A percentile compares a stretch with the other conserved stretches of the same genome.
Evolutionary conservation across 257 asterid species (phyloP).

Genomic region (Buddleja alternifolia): DNA sequence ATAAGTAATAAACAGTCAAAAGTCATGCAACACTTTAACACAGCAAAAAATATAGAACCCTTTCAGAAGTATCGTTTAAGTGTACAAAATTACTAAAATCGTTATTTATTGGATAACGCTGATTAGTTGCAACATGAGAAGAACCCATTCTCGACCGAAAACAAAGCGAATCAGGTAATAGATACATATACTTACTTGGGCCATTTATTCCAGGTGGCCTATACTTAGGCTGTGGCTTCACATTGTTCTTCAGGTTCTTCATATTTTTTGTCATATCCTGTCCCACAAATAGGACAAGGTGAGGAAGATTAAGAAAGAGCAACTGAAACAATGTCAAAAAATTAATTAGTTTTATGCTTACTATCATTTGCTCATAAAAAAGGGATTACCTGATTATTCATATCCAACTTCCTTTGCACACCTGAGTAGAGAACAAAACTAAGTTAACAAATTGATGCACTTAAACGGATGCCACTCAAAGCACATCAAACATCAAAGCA

Average conservation of each 20-base stretch:
- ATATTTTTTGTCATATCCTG: conserved; percentile 53
- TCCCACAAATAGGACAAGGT: not conserved
- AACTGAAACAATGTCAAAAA: not conserved
- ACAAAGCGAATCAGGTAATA: not conserved
- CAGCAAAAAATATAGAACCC: not conserved
- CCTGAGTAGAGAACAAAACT: conserved; percentile 45
- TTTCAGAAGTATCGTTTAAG: no score
- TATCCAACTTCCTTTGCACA: conserved; percentile 81
- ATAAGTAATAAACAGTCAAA: not conserved
- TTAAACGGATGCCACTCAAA: not conserved
- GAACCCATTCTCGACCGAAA: conserved; percentile 3
- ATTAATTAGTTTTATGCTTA: not conserved
- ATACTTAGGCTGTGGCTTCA: conserved; percentile 71
- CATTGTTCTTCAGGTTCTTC: conserved; percentile 45
- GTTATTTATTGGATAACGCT: not conserved
- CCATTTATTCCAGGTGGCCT: conserved; percentile 68
- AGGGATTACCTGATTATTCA: conserved; percentile 62
- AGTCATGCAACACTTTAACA: not conserved
- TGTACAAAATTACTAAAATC: no score
- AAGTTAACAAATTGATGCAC: conserved; percentile 18
- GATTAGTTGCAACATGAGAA: not conserved
- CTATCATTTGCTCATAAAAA: not conserved
- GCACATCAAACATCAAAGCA: not conserved
- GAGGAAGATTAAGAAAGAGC: not conserved
- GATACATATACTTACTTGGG: conserved; percentile 47